These are phyloP conservation scores for Pseudopyricularia javanii DNA, from an alignment of 2,329 filamentous ascomycete genomes.

Conservation along the genomic window DNA sequence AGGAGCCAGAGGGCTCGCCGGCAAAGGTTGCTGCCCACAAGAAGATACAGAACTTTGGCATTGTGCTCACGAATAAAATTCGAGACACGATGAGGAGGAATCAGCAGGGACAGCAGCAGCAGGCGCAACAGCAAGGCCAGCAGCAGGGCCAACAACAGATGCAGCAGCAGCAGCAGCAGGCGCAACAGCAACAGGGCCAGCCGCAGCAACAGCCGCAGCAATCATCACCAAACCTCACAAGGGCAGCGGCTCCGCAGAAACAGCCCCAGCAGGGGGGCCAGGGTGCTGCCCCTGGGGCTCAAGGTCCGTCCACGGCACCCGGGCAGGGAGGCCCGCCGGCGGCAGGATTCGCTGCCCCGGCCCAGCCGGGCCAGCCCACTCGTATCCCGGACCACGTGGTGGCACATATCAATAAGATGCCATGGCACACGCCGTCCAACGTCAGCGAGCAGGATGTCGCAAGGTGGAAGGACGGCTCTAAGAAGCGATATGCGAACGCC, in stretches of 20 bases:
- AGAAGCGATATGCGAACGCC: constrained; percentile 32
- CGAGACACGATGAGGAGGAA: constrained; percentile 5
- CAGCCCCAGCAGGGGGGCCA: constrained; percentile 4
- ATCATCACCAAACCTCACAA: background rate
- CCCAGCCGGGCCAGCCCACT: constrained; percentile 5
- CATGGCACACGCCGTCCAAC: constrained; percentile 29
- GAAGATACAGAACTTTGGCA: constrained; percentile 49
- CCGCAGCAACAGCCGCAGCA: constrained; percentile 4
- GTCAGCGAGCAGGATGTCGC: constrained; percentile 26
- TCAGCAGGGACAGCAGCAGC: constrained; percentile 1
- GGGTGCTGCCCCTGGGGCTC: constrained; percentile 8
- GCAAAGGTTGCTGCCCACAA: constrained; percentile 38
- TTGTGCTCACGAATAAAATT: constrained; percentile 28
- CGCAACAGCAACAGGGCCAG: constrained; percentile 8
- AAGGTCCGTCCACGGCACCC: constrained; percentile 9
- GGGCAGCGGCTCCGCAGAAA: constrained; percentile 6
- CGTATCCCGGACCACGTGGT: constrained; percentile 28
- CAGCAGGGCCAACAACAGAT: constrained; percentile 10
- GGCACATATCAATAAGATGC: constrained; percentile 33
- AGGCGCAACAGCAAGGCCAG: constrained; percentile 10
- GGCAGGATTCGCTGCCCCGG: constrained; percentile 7
- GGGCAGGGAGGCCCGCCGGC: constrained; percentile 10
- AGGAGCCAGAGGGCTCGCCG: constrained; percentile 29
- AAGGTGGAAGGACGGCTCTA: constrained; percentile 36
- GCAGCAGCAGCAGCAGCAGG: constrained; percentile 7